These are phyloP conservation scores for Aureobasidium sp. DNA, from an alignment of 2,329 filamentous ascomycete genomes.

Conservation along the genomic window DNA sequence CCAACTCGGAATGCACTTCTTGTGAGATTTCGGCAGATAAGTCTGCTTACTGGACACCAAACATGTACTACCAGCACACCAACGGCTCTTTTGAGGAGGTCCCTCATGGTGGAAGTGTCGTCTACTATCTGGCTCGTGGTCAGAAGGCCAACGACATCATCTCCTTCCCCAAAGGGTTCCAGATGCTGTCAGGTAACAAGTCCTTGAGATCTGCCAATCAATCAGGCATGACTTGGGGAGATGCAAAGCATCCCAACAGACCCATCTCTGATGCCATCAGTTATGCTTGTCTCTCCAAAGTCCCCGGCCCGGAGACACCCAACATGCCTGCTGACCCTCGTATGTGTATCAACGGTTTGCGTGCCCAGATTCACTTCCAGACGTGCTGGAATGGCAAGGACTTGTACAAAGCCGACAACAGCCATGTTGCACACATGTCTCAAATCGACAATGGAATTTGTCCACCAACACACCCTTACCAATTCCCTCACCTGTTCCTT, in stretches of 20 bases:
- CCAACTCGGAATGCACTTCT: conserved; percentile 19
- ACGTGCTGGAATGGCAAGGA: conserved; percentile 30
- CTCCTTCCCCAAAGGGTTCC: conserved; percentile 20
- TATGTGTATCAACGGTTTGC: conserved; percentile 26
- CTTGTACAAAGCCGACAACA: conserved; percentile 31
- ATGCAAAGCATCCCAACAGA: conserved; percentile 25
- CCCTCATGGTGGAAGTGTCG: conserved; percentile 19
- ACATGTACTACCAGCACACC: conserved; percentile 27
- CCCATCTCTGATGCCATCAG: conserved; percentile 26
- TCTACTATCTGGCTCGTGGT: conserved; percentile 25
- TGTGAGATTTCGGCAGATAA: conserved; percentile 29
- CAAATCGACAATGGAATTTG: conserved; percentile 35
- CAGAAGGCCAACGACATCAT: conserved; percentile 16
- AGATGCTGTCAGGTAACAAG: conserved; percentile 26
- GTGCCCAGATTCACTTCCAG: conserved; percentile 31
- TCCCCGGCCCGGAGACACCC: conserved; percentile 20
- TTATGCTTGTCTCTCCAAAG: conserved; percentile 20
- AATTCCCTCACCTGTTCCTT: conserved; percentile 33
- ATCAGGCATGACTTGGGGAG: conserved; percentile 27
- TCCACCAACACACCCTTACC: conserved; percentile 29
- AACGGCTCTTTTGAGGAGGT: conserved; percentile 29
- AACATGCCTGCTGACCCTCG: conserved; percentile 21
- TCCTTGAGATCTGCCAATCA: conserved; percentile 25
- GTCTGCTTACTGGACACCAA: conserved; percentile 31
- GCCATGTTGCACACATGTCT: conserved; percentile 33